These are phyloP conservation scores for Salpingoeca rosetta DNA, from an alignment of 78 protist genomes.

Conservation along the genomic window DNA sequence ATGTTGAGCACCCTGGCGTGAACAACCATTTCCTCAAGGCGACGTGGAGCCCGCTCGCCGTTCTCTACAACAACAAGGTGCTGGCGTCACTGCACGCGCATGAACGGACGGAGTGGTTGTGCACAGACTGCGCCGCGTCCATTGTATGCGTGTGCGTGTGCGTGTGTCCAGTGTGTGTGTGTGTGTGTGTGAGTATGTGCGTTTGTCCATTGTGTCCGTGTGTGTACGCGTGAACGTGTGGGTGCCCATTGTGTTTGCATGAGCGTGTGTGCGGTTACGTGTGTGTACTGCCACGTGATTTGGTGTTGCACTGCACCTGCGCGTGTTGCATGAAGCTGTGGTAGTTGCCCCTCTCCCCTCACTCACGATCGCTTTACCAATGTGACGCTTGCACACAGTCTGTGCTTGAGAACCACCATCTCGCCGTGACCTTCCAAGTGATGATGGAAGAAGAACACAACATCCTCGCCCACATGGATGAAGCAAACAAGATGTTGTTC, in stretches of 20 bases:
- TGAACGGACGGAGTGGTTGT: too few relatives aligned
- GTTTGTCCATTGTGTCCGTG: too few relatives aligned
- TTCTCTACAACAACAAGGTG: constrained; percentile 50
- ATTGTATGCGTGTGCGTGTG: too few relatives aligned
- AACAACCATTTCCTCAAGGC: constrained; percentile 63
- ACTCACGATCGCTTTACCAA: neutral
- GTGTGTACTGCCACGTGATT: too few relatives aligned
- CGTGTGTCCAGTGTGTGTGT: too few relatives aligned
- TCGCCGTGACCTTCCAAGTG: constrained; percentile 1
- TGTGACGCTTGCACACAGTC: neutral
- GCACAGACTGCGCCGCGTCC: too few relatives aligned
- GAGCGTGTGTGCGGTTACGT: neutral
- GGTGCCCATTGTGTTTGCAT: neutral
- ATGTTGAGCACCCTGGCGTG: constrained; percentile 78
- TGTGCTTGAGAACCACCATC: constrained; percentile 74
- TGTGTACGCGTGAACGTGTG: neutral
- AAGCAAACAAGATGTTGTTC: too few relatives aligned
- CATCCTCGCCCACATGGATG: neutral
- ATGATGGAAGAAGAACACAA: neutral
- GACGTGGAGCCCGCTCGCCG: constrained; percentile 46
- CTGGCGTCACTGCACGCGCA: too few relatives aligned
- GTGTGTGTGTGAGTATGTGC: too few relatives aligned
- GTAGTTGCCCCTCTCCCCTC: neutral
- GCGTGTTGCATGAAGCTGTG: neutral
- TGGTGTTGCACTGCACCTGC: too few relatives aligned